Base-by-base conservation (phyloP, 805 yeast genomes). In the Metschnikowia continentalis region DNA sequence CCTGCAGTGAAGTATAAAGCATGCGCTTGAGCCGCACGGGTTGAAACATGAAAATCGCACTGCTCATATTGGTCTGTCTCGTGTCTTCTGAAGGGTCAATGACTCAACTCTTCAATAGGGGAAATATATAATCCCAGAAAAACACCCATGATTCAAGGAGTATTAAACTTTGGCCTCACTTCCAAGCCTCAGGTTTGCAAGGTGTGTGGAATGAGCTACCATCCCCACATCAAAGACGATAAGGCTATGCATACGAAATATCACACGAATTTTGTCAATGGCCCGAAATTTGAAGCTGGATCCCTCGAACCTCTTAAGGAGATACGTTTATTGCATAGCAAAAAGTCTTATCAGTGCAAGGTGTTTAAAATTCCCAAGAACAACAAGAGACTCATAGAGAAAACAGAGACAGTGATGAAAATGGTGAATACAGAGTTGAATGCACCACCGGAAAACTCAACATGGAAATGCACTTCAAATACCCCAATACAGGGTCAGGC, bases 361-460 rank as follows among this genome's bases (percentile, higher is more conserved):
- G 49, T 67, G 3, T 47, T 59, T 7, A 50, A 55, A 1, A 59
- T 71, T 4, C 66, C 65, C 43, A 65, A 61, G 41, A 52, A 55
- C 7, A 53, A 52, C 15, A 52, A 54, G 14, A 49, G 53, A 22
- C 69, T 68, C 51, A 56, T 68, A n/a, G 51, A 53, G 17, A 64
- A 63, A 41, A 64, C 62, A 3, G 65, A 62, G 35, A 54, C 58
- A 39, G 60, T 83, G 3, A 62, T 86, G 51, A 66, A 69, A 0
- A 66, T 83, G 61, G 87, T 80, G 6, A 85, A 86, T 61, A 70
- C 67, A 6, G 86, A 81, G 54, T 66, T 86, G 44, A 79, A 76
- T 63, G 90, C 91, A 0, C 85, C 74, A 0, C 45, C 41, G 11
- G 76, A 65, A 15, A 64, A 70, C 13, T 52, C 57, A 5, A 54